Evolutionary conservation across 495 filamentous ascomycete species (phyloP).

Genomic region (Tetracladium marchalianum): DNA sequence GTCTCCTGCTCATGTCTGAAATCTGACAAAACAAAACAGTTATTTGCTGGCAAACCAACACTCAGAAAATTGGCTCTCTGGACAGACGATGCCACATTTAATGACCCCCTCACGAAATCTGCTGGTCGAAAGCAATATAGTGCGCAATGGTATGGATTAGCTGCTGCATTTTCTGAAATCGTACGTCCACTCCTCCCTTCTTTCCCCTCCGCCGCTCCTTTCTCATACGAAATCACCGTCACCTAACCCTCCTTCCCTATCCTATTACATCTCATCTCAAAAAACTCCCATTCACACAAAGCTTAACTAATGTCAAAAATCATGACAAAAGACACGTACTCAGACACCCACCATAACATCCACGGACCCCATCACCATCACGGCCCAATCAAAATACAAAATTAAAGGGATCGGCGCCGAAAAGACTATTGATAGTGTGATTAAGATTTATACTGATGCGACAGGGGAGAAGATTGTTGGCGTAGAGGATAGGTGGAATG

Average conservation of each 20-base stretch:
- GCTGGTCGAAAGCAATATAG: slow-evolving; percentile 14
- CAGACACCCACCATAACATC: slow-evolving; percentile 38
- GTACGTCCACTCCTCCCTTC: slow-evolving; percentile 15
- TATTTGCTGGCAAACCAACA: slow-evolving; percentile 47
- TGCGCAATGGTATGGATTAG: slow-evolving; percentile 20
- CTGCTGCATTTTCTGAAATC: slow-evolving; percentile 15
- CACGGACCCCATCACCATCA: slow-evolving; percentile 43
- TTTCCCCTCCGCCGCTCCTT: slow-evolving; percentile 21
- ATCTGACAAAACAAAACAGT: slow-evolving; percentile 19
- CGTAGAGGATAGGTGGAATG: slow-evolving; percentile 49
- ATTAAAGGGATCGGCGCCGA: slow-evolving; percentile 42
- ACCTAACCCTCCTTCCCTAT: too few species aligned
- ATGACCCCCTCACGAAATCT: slow-evolving; percentile 15
- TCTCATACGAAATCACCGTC: too few species aligned
- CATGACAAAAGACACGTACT: not conserved
- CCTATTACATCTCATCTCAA: too few species aligned
- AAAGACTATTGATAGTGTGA: slow-evolving; percentile 37
- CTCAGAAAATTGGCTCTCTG: slow-evolving; percentile 46
- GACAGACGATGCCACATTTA: slow-evolving; percentile 23
- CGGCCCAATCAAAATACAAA: slow-evolving; percentile 40
- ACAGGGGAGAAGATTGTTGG: slow-evolving; percentile 31
- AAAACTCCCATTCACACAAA: too few species aligned
- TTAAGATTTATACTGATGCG: slow-evolving; percentile 33
- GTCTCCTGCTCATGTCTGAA: too few species aligned
- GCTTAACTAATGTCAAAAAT: too few species aligned